Base-by-base conservation (phyloP, 306 rosid species). In the Ceratonia siliqua region DNA sequence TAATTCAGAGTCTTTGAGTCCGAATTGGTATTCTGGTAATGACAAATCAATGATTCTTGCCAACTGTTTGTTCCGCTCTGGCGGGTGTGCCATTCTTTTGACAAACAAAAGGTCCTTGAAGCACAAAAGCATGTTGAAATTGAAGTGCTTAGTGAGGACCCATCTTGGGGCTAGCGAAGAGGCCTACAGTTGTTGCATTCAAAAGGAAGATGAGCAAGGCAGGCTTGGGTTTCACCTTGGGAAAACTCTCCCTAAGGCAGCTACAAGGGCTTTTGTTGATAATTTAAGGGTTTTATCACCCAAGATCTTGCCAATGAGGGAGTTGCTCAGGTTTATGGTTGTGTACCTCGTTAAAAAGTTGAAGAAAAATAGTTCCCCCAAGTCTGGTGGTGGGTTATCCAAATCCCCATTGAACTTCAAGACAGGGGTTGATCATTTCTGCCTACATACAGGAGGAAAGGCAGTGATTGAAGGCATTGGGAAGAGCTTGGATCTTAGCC, bases 401-500 rank as follows among this genome's bases (percentile, higher is more conserved):
- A 87, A 86, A 61, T 68, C 94, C 2, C 81, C 79, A 1, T 28
- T 90, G 56, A 87, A 91, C 43, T 88, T 91, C 77, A 84, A 68
- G 36, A 80, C 88, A 0, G 97, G 92, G 1, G 96, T 91, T 0
- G 93, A 94, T 28, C 98, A 94, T 74, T 91, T 94, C 38, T 91
- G 97, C 56, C 48, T 94, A 0, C 98, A 94, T 77, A 88, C 98
- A 0, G 97, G 98, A 2, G 98, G 98, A 5, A 94, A 89, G 54
- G 98, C 97, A 0, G 98, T 94, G 72, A 91, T 94, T 0, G 96
- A 94, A 46, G 98, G 97, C 0, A 77, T 94, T 3, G 98, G 98
- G 1, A 21, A 50, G 75, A 89, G 89, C 57, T 81, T 94, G 38
- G 81, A 82, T 54, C 88, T 94, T 2, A 59, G 17, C 3, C 92